Evolutionary conservation across 2,329 filamentous ascomycete species (phyloP).

Genomic region (Exophiala viscosa): DNA sequence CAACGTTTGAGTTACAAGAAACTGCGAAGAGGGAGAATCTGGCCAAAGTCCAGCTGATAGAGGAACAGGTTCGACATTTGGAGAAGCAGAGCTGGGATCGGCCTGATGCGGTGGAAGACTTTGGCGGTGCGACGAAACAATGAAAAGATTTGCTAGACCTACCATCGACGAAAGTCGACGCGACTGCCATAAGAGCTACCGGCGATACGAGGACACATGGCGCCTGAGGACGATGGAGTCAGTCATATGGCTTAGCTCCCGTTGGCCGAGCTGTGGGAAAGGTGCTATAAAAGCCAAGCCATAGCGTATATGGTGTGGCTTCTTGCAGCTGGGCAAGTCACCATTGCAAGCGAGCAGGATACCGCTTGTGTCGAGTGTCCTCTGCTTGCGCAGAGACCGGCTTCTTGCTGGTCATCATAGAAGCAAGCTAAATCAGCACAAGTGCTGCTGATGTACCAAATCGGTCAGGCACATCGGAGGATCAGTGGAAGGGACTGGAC

Average conservation of each 20-base stretch:
- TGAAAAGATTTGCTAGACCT: background rate
- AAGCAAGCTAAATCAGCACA: too few species aligned
- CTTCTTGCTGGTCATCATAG: too few species aligned
- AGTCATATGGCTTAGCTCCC: background rate
- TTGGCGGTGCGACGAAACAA: slow-evolving; percentile 44
- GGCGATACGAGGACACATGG: background rate
- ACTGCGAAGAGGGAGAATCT: slow-evolving; percentile 53
- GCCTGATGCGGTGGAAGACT: slow-evolving; percentile 66
- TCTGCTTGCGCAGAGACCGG: too few species aligned
- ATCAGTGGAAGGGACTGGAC: too few species aligned
- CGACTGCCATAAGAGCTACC: background rate
- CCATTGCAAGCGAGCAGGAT: too few species aligned
- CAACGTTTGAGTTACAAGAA: slow-evolving; percentile 61
- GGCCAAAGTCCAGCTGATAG: slow-evolving; percentile 53
- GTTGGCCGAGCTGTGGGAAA: too few species aligned
- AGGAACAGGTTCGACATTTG: slow-evolving; percentile 56
- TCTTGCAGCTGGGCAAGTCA: too few species aligned
- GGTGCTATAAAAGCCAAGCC: background rate
- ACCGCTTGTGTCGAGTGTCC: too few species aligned
- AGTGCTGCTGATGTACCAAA: too few species aligned
- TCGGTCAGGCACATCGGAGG: too few species aligned
- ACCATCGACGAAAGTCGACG: too few species aligned
- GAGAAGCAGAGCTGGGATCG: slow-evolving; percentile 74
- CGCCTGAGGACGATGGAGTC: background rate
- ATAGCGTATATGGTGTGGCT: too few species aligned